A percentile compares a stretch with the other conserved stretches of the same genome.
Conservation (phyloP, 768 basidiomycete genomes). For the Dioszegia hungarica region DNA sequence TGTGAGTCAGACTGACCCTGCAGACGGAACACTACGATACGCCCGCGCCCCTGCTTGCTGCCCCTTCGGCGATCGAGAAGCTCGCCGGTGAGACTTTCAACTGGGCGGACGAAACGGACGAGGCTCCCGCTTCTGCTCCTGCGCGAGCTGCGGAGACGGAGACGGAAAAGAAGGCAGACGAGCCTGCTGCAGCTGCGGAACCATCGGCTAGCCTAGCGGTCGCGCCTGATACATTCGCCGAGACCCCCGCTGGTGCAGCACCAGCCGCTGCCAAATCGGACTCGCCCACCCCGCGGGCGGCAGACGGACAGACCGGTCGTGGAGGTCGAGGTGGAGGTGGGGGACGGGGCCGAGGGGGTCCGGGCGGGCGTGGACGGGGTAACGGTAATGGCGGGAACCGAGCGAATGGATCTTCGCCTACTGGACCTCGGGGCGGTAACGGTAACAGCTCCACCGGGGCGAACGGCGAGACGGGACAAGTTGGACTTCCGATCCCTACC, state of each 20-base stretch:
- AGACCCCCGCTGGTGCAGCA: too few species aligned
- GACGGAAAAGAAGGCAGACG: too few species aligned
- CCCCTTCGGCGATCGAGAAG: neutral
- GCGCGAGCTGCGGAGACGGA: neutral
- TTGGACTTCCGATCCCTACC: neutral
- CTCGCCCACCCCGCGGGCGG: neutral
- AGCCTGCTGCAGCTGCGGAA: neutral
- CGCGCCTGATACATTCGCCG: neutral
- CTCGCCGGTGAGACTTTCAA: constrained; percentile 2
- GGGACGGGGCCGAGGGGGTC: neutral
- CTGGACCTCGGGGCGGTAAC: too few species aligned
- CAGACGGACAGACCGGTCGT: neutral
- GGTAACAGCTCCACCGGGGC: too few species aligned
- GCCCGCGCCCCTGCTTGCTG: neutral
- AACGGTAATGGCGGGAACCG: neutral
- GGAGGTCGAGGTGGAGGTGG: neutral
- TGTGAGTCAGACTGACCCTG: neutral
- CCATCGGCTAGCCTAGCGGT: neutral
- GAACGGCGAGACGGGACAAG: neutral
- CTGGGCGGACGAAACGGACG: constrained; percentile 21
- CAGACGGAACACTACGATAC: constrained; percentile 6
- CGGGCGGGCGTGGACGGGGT: neutral
- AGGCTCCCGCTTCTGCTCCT: neutral
- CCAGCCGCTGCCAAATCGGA: neutral
- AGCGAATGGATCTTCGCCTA: too few species aligned